Evolutionary conservation across 1,284 basidiomycete genomes (phyloP), one percentile per base, ranked within the genome.

Genomic region (Thelephora terrestris): DNA sequence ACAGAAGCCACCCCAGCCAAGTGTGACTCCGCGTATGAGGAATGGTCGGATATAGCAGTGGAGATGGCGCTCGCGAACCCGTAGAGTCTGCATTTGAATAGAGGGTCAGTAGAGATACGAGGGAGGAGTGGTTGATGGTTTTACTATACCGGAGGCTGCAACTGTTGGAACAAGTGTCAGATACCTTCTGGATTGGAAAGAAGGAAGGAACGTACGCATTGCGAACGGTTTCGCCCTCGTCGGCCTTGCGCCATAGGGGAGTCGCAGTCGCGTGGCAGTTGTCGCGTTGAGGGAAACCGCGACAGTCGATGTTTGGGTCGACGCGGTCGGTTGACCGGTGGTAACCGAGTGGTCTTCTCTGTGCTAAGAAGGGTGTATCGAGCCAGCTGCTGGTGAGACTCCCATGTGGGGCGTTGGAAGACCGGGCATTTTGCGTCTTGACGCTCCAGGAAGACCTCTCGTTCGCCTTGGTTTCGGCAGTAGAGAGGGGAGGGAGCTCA

Each of bases 191-290:
- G 50, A 51, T 48, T 45, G 49, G 47, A 36, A 37, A 45, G 43
- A 50, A 32, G 39, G 47, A 46, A 36, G 10, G 45, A 38, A 77
- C 81, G 64, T 67, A 91, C 74, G 88, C 90, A 59, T 92, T 91
- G 71, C 90, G 91, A 44, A 91, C 86, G 1, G 89, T 91, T 71
- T 90, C 89, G 49, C 90, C 90, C 62, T 91, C 89, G 57, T 91
- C 88, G 60, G 91, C 89, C 64, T 91, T 91, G 55, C 90, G 74
- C 88, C 89, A 92, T 34, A 91, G 75, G 16, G 89, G 90, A 3
- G 89, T 91, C 18, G 88, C 86, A 3, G 85, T 91, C 18, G 88
- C 91, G 58, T 89, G 83, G 67, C 89, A 91, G 60, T 91, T 92
- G 66, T 85, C 87, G 68, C 89, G 92, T 70, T 87, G 84, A 4